Percentiles rank a stretch among this genome's conserved stretches.
These are phyloP conservation scores for Panicum virgatum DNA, from an alignment of 202 grass and related monocot species.

Conservation along the genomic window DNA sequence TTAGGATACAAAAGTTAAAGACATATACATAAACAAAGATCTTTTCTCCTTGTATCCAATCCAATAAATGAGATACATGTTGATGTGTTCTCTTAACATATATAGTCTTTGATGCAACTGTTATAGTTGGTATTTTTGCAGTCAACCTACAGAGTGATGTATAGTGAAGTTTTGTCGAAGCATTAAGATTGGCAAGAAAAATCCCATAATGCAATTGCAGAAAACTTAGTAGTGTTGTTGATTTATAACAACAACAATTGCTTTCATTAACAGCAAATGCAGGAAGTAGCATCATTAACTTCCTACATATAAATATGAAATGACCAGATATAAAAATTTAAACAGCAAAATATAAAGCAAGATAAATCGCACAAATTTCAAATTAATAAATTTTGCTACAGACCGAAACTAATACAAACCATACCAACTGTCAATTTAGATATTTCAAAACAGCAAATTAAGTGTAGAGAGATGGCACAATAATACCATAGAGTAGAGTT, in stretches of 20 bases:
- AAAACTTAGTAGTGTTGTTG: not conserved
- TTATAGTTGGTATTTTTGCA: not conserved
- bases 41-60: not conserved
- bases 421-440: not conserved
- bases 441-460: not conserved
- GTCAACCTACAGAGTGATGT: not conserved
- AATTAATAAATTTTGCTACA: not conserved
- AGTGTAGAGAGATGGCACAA: not conserved
- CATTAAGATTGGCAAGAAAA: not conserved
- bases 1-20: not conserved
- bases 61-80: not conserved
- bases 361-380: not conserved
- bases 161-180: not conserved
- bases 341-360: not conserved
- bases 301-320: not conserved
- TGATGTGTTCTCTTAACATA: not conserved
- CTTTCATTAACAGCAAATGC: not conserved
- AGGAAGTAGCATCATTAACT: not conserved
- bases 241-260: not conserved
- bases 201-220: not conserved
- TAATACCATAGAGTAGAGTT: constrained; percentile 43
- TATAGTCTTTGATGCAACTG: not conserved
- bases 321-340: not conserved
- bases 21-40: not conserved
- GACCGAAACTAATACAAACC: not conserved